A percentile compares a stretch with the other conserved stretches of the same genome.
Conservation (phyloP, 805 yeast genomes). For the Myxozyma monticola region DNA sequence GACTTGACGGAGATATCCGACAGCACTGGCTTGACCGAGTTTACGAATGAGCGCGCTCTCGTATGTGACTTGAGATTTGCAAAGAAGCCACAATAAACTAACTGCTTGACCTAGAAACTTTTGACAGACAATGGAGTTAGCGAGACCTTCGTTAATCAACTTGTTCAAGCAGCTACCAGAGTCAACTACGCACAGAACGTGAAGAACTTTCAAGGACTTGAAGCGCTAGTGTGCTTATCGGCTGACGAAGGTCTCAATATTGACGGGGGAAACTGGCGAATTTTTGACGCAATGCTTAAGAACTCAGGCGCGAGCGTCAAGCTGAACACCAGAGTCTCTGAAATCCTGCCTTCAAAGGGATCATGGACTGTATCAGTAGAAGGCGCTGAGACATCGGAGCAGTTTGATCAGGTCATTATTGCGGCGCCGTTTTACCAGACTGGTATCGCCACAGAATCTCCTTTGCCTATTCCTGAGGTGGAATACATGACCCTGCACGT, state of each 20-base stretch:
- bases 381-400: conserved; percentile 15
- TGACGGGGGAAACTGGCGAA: conserved; percentile 49
- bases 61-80: neutral
- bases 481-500: conserved; percentile 46
- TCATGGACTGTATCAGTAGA: conserved; percentile 12
- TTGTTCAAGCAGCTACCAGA: conserved; percentile 46
- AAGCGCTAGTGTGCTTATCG: conserved; percentile 44
- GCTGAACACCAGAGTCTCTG: conserved; percentile 38
- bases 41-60: conserved; percentile 35
- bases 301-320: conserved; percentile 39
- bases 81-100: too few species aligned
- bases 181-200: conserved; percentile 48
- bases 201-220: conserved; percentile 47
- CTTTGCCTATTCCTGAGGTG: conserved; percentile 29
- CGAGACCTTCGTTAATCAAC: conserved; percentile 35
- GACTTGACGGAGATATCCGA: conserved; percentile 33
- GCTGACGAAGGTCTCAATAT: conserved; percentile 42
- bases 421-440: conserved; percentile 47
- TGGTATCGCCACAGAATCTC: conserved; percentile 29
- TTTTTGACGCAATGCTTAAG: conserved; percentile 46
- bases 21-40: conserved; percentile 35
- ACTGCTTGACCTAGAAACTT: conserved; percentile 1
- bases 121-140: conserved; percentile 22
- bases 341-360: conserved; percentile 29
- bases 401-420: conserved; percentile 47